Base-by-base conservation (phyloP, 495 filamentous ascomycete genomes). In the Lasiosphaeria miniovina region DNA sequence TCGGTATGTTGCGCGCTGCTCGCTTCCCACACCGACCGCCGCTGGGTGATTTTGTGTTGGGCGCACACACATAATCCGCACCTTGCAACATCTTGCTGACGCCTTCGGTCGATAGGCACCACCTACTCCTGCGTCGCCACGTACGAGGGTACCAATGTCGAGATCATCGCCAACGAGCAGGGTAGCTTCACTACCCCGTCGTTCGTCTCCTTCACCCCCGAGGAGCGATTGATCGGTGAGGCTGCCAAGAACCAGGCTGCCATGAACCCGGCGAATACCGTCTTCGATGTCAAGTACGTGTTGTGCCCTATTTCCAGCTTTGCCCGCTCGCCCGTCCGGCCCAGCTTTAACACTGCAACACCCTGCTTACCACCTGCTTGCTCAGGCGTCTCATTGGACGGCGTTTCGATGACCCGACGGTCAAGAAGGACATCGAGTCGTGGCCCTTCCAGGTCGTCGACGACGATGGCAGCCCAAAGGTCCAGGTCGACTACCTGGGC, bases 131-230 rank as follows among this genome's bases (percentile, higher is more conserved):
- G 94, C 81, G 94, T 98, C 77, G 94, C 94, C 80, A 93, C 91
- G 79, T 98, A 98, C 80, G 94, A 98, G 77, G 94, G 94, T 75
- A 93, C 88, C 80, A 96, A 95, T 83, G 94, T 98, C 70, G 94
- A 98, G 76, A 98, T 98, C 84, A 98, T 97, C 72, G 92, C 91
- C 86, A 98, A 96, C 80, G 94, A 98, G 84, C 94, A 98, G 85
- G 94, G 94, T 83, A 95, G 90, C 84, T 93, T 96, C 69, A 97
- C 94, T 60, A 98, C 94, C 40, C 94, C 94, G 49, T 98, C 94
- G 15, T 98, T 96, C 80, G 94, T 98, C 74, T 91, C 90, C 65
- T 98, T 98, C 89, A 97, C 93, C 75, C 91, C 96, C 75, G 90
- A 90, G 74, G 94, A 98, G 84, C 90, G 95, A 76, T 83, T 98